Evolutionary conservation across 192 early-diverging fungal genomes (phyloP).

Genomic region (Coemansia sp.): DNA sequence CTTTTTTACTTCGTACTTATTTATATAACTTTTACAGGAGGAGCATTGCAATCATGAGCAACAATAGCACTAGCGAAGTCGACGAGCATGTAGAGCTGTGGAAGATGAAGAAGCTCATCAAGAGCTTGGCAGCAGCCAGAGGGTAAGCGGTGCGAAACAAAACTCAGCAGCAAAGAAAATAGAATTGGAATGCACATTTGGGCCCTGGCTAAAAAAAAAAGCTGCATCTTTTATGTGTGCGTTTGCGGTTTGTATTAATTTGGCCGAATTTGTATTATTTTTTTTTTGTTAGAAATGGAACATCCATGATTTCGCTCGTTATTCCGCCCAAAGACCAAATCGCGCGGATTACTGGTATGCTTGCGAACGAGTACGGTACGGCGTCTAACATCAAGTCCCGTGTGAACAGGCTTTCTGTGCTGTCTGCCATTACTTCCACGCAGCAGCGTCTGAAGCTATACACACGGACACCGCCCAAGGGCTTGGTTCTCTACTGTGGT

Average conservation of each 20-base stretch:
- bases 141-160: constrained; percentile 61
- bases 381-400: constrained; percentile 99
- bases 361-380: constrained; percentile 98
- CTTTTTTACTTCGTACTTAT: constrained; percentile 7
- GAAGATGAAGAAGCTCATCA: constrained; percentile 99
- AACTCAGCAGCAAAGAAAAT: neutral
- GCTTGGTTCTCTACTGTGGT: constrained; percentile 92
- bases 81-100: constrained; percentile 94
- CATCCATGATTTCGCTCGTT: constrained; percentile 99
- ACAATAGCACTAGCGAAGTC: constrained; percentile 24
- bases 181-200: neutral
- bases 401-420: constrained; percentile 95
- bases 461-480: constrained; percentile 88
- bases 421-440: constrained; percentile 96
- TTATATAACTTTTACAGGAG: constrained; percentile 7
- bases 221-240: neutral
- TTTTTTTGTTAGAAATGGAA: constrained; percentile 72
- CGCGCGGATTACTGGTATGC: constrained; percentile 83
- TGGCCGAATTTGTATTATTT: neutral
- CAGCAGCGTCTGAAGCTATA: constrained; percentile 96
- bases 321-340: constrained; percentile 94
- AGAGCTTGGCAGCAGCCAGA: constrained; percentile 87
- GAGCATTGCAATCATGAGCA: constrained; percentile 21
- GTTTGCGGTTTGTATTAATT: neutral
- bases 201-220: neutral